These are phyloP conservation scores for Erodium moschatum DNA, from an alignment of 441 rosid genomes.

Conservation along the genomic window DNA sequence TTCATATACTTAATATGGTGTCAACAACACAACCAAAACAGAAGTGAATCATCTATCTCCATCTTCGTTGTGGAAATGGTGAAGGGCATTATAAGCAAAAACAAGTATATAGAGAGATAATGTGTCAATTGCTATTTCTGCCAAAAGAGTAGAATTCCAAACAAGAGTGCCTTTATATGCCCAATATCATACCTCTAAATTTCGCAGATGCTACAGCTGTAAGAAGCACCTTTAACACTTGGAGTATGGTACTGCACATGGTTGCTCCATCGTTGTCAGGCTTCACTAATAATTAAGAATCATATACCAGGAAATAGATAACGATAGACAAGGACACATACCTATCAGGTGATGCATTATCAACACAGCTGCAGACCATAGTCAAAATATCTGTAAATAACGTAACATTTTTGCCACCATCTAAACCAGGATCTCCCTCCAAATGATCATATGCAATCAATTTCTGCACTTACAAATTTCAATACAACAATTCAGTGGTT, in stretches of 20 bases:
- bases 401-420: slow-evolving; percentile 72
- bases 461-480: slow-evolving; percentile 49
- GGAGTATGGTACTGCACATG: slow-evolving; percentile 76
- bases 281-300: slow-evolving; percentile 18
- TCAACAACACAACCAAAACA: too few species aligned
- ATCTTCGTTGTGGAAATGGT: neutral
- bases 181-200: slow-evolving; percentile 52
- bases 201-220: slow-evolving; percentile 93
- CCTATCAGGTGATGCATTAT: slow-evolving; percentile 97
- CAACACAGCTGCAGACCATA: slow-evolving; percentile 86
- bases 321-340: slow-evolving; percentile 25
- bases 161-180: too few species aligned
- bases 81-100: neutral
- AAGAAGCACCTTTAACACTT: slow-evolving; percentile 92
- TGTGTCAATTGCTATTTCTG: slow-evolving; percentile 2
- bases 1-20: too few species aligned
- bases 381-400: slow-evolving; percentile 83
- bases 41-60: neutral
- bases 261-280: slow-evolving; percentile 24
- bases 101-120: slow-evolving; percentile 4
- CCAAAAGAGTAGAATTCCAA: too few species aligned
- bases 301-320: slow-evolving; percentile 13
- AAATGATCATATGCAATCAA: slow-evolving; percentile 92
- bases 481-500: slow-evolving; percentile 20
- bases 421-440: slow-evolving; percentile 98